phyloP scores from a whole-genome alignment of 179 eudicot species.

The Beta macrorhiza region DNA sequence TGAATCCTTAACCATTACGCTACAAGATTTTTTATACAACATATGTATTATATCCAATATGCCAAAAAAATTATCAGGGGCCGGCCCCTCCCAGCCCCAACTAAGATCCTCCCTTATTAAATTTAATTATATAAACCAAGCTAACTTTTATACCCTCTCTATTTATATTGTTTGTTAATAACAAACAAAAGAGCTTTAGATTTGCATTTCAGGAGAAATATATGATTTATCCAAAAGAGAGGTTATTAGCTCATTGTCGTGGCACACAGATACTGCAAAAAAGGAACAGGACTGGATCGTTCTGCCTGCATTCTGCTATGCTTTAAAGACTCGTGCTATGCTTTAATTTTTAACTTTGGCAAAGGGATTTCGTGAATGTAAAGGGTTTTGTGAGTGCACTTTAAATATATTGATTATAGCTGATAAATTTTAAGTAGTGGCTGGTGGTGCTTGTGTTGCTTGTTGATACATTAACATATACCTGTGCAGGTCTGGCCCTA shows the following conservation, averaged over 20 bases:
- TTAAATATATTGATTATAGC: no score
- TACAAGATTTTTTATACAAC: no score
- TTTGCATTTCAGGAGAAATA: neutral
- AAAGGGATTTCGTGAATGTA: neutral
- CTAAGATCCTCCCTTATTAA: no score
- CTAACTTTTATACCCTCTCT: no score
- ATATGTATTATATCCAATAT: no score
- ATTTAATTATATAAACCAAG: no score
- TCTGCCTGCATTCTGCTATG: neutral
- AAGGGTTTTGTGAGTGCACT: neutral
- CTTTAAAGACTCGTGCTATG: neutral
- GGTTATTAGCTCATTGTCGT: neutral
- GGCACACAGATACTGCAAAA: neutral
- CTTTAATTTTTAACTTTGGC: neutral
- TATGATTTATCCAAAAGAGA: neutral
- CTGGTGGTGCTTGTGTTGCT: neutral
- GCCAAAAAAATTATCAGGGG: no score
- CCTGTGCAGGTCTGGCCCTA: slow-evolving; percentile 71
- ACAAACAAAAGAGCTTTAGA: neutral
- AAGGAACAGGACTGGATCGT: neutral
- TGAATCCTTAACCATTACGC: no score
- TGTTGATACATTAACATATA: slow-evolving; percentile 19
- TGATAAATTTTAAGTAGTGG: neutral
- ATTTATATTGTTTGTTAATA: no score
- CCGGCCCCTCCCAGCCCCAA: no score